Evolutionary conservation across 495 filamentous ascomycete species (phyloP), one percentile per base, ranked within the genome.

Genomic region (Xylaria palmicola): DNA sequence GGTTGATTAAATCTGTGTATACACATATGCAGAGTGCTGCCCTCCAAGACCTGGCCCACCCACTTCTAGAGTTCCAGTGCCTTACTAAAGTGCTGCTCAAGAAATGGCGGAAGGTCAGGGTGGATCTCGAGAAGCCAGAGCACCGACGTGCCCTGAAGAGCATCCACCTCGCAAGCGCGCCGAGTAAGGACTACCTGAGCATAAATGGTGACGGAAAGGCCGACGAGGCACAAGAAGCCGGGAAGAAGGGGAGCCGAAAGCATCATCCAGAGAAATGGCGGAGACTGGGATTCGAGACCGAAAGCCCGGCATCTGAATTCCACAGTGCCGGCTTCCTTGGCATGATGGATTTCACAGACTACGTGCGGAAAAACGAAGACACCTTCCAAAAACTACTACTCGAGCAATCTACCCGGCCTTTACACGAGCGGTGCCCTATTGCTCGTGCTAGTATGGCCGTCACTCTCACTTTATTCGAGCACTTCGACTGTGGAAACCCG

Each of bases 281-380:
- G 58, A 80, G 93, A 41, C 73, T 98, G 36, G 94, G 94, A 3
- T 99, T 99, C 68, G 90, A 94, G 73, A 88, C 91, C 0, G 95
- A 98, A 70, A 90, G 82, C 59, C 94, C 94, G 9, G 86, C 86
- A 0, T 75, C 79, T 62, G 94, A 98, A 65, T 98, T 99, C 73
- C 86, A 92, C 2, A 80, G 85, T 24, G 86, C 88, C 17, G 94
- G 94, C 1, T 98, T 93, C 70, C 74, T 99, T 41, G 94, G 95
- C 20, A 91, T 99, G 87, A 96, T 98, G 92, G 94, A 99, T 72
- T 70, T 98, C 67, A 92, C 91, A 6, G 92, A 98, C 73, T 99
- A 90, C 72, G 90, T 96, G 49, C 82, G 88, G 64, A 95, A 90
- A 68, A 86, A 95, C 63, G 91, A 96, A 68, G 92, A 97, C 70